Evolutionary conservation across 2,329 filamentous ascomycete species (phyloP), one percentile per base, ranked within the genome.

Genomic region (Arthrinium puccinioides): DNA sequence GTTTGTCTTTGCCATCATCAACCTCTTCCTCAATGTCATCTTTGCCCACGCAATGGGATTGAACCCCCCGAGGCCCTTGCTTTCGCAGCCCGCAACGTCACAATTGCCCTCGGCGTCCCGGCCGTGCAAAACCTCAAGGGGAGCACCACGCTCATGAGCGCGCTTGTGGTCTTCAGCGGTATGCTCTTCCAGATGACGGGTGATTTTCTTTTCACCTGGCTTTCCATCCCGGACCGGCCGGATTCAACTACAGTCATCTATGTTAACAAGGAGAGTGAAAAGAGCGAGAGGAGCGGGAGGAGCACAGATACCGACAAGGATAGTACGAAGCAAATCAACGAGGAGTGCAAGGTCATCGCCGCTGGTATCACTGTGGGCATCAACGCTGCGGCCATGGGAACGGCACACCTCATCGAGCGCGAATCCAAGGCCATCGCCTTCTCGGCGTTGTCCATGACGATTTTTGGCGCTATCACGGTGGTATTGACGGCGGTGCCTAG

Each of bases 371-470:
- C 71, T 0, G 63, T 76, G 33, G 74, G 74, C 4, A 67, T 77
- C 57, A 79, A 78, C 44, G 72, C 72, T 1, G 73, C 73, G 0
- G 74, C 74, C 4, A 76, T 79, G 72, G 74, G 74, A 3, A 74
- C 74, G 1, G 65, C 74, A 1, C 72, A 74, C 41, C 59, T 78
- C 11, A 75, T 77, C 39, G 72, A 76, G 52, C 64, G 62, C 7
- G 61, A 60, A 37, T 74, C 68, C 44, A 63, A 61, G 1, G 69
- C 73, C 4, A 71, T 72, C 3, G 72, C 74, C 1, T 76, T 76
- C 45, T 70, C 74, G 3, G 71, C 69, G 2, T 53, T 79, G 13
- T 64, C 72, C 2, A 77, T 77, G 74, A 74, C 72, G 6, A 57
- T 72, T 5, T 72, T 76, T 46, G 73, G 74, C 0, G 62, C 74